Evolutionary conservation across 2,329 filamentous ascomycete genomes (phyloP).

Genomic region (Trichoderma oligosporum): DNA sequence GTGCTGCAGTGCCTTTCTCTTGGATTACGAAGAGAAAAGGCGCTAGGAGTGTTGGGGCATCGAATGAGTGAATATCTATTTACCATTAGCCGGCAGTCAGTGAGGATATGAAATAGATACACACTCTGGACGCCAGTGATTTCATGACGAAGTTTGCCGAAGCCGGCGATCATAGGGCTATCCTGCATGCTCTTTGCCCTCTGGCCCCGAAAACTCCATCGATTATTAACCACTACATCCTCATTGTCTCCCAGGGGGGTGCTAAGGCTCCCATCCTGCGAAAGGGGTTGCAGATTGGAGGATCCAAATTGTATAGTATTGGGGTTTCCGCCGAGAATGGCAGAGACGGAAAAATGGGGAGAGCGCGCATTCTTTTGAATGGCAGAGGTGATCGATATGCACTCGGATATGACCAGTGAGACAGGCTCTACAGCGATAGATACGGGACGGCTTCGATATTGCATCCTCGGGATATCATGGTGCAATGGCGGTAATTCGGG

Average conservation of each 20-base stretch:
- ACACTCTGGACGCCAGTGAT: slow-evolving; percentile 78
- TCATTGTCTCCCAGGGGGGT: slow-evolving; percentile 36
- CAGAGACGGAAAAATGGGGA: slow-evolving; percentile 92
- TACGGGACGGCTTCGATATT: slow-evolving; percentile 59
- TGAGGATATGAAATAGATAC: slow-evolving; percentile 20
- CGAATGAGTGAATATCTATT: slow-evolving; percentile 78
- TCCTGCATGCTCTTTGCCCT: slow-evolving; percentile 97
- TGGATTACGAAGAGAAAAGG: slow-evolving; percentile 97
- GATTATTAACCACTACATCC: slow-evolving; percentile 61
- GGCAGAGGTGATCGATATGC: slow-evolving; percentile 94
- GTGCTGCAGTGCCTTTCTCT: slow-evolving; percentile 90
- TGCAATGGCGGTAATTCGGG: not conserved
- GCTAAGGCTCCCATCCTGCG: slow-evolving; percentile 41
- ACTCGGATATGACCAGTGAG: slow-evolving; percentile 94
- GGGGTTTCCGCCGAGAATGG: slow-evolving; percentile 78
- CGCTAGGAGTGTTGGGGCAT: slow-evolving; percentile 82
- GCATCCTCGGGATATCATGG: slow-evolving; percentile 45
- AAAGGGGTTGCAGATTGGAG: slow-evolving; percentile 39
- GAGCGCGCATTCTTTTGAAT: slow-evolving; percentile 98
- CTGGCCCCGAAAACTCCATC: slow-evolving; percentile 92
- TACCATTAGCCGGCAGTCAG: slow-evolving; percentile 20
- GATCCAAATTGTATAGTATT: slow-evolving; percentile 54
- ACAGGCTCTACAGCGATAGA: slow-evolving; percentile 86
- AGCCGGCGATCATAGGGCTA: slow-evolving; percentile 92
- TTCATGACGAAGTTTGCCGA: slow-evolving; percentile 83